Percentiles rank a stretch among this genome's conserved stretches.
These are phyloP conservation scores for Antitrichia curtipendula DNA, from an alignment of 225 moss, liverwort and hornwort genomes.

Conservation along the genomic window DNA sequence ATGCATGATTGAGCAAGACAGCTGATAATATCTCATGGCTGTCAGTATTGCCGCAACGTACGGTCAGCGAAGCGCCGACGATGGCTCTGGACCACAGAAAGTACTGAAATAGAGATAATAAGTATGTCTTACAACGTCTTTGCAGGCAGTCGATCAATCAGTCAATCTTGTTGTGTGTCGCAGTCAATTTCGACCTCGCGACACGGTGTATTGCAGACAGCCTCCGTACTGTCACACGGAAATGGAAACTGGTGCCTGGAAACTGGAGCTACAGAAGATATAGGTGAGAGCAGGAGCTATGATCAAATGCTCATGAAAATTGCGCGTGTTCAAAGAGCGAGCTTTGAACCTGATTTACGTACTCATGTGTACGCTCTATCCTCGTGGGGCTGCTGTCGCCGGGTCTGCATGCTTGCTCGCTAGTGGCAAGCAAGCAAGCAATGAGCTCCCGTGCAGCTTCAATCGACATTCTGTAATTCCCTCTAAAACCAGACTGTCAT, in stretches of 20 bases:
- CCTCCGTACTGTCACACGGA: not conserved
- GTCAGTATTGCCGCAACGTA: not conserved
- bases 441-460: not conserved
- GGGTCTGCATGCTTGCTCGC: not conserved
- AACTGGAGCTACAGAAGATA: not conserved
- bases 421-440: not conserved
- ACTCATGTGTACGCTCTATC: not conserved
- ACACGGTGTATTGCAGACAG: not conserved
- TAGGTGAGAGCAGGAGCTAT: not conserved
- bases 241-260: not conserved
- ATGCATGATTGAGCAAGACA: not conserved
- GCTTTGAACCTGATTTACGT: not conserved
- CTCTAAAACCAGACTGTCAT: not conserved
- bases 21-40: not conserved
- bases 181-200: not conserved
- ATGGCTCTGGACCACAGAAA: not conserved
- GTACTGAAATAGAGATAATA: not conserved
- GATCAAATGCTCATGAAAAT: not conserved
- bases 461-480: not conserved
- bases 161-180: not conserved
- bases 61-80: not conserved
- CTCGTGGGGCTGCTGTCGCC: not conserved
- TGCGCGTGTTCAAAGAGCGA: too few species aligned
- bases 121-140: not conserved
- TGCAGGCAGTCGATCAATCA: not conserved